Conservation (phyloP, 176 grass and related monocot species). For the Bothriochloa decipiens region DNA sequence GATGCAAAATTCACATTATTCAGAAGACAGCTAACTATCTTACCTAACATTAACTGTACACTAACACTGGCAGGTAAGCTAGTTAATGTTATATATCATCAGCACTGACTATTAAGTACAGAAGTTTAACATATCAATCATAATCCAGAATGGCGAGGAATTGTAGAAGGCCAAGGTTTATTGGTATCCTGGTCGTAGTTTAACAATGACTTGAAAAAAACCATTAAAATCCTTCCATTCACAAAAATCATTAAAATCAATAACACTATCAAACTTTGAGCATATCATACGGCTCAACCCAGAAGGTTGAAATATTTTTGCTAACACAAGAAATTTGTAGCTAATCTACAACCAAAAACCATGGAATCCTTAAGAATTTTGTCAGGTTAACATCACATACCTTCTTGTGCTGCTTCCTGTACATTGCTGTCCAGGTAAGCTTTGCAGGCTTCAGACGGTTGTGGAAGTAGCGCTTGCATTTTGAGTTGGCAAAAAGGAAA, state of each 20-base stretch:
- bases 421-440: conserved; percentile 94
- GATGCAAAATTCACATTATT: neutral
- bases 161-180: neutral
- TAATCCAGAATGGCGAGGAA: neutral
- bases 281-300: neutral
- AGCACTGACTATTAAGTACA: neutral
- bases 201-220: neutral
- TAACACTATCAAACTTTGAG: neutral
- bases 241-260: neutral
- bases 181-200: neutral
- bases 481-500: conserved; percentile 89
- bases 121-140: neutral
- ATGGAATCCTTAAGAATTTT: neutral
- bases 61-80: neutral
- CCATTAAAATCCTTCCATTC: neutral
- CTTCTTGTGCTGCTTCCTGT: conserved; percentile 98
- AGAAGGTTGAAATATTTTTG: neutral
- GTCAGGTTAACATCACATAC: conserved; percentile 36
- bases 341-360: neutral
- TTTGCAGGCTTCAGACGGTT: conserved; percentile 94
- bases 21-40: neutral
- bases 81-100: neutral
- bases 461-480: conserved; percentile 94
- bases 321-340: neutral
- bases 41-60: neutral